These are phyloP conservation scores for Fraxinus albicans DNA, from an alignment of 305 asterid species.

Conservation along the genomic window DNA sequence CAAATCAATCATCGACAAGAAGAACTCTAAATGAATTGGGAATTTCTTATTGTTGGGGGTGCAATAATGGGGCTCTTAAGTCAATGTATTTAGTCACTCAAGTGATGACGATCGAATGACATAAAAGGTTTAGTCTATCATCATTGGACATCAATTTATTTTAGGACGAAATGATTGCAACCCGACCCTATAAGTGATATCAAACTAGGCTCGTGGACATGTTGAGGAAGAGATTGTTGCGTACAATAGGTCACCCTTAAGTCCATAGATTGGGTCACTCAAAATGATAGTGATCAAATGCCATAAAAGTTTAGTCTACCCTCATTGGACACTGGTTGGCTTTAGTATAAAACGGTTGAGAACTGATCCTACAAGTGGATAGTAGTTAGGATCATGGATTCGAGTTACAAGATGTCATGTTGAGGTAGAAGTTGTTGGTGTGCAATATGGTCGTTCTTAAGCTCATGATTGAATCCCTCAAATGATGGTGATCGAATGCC, in stretches of 20 bases:
- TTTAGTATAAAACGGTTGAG: not conserved
- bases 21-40: too few relatives aligned
- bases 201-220: not conserved
- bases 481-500: too few relatives aligned
- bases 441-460: not conserved
- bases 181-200: not conserved
- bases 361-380: not conserved
- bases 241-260: not conserved
- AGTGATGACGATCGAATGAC: too few relatives aligned
- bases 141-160: too few relatives aligned
- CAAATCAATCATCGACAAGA: too few relatives aligned
- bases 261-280: not conserved
- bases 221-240: not conserved
- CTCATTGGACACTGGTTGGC: not conserved
- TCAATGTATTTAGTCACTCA: too few relatives aligned
- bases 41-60: too few relatives aligned
- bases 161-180: not conserved
- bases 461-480: too few relatives aligned
- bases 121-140: too few relatives aligned
- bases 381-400: too few relatives aligned
- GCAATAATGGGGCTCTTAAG: too few relatives aligned
- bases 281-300: not conserved
- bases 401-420: not conserved
- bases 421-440: not conserved
- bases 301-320: not conserved